Percentiles rank a stretch among this genome's conserved stretches.
These are phyloP conservation scores for Acacia pycnantha DNA, from an alignment of 331 rosid species.

Conservation along the genomic window DNA sequence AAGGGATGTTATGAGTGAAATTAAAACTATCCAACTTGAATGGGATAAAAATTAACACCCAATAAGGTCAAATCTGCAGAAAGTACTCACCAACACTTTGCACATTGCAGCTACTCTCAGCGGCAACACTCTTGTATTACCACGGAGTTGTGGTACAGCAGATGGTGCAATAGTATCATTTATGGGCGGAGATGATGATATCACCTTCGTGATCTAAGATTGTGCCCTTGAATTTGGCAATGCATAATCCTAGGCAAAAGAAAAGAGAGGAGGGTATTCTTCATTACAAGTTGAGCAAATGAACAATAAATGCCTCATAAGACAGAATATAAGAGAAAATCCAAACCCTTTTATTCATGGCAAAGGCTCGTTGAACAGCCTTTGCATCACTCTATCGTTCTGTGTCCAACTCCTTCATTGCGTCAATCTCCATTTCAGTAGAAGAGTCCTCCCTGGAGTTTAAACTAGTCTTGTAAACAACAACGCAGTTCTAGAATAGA, in stretches of 20 bases:
- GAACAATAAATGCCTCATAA: conserved; percentile 6
- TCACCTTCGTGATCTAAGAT: conserved; percentile 59
- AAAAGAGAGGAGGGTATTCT: conserved; percentile 1
- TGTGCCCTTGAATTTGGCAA: conserved; percentile 71
- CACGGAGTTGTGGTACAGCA: conserved; percentile 66
- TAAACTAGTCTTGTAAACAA: conserved; percentile 35
- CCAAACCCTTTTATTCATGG: conserved; percentile 58
- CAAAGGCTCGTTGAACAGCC: conserved; percentile 87
- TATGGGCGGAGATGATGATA: conserved; percentile 63
- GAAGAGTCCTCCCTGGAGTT: conserved; percentile 77
- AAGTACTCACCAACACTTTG: conserved; percentile 82
- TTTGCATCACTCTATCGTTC: conserved; percentile 81
- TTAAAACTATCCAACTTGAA: neutral
- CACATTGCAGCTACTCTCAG: conserved; percentile 78
- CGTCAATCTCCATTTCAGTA: conserved; percentile 46
- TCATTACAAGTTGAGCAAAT: conserved; percentile 13
- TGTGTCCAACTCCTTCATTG: conserved; percentile 53
- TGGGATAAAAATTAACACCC: neutral
- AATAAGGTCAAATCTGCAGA: conserved; percentile 3
- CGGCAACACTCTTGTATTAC: conserved; percentile 64
- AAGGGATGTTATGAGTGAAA: neutral
- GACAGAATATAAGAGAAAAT: conserved; percentile 22
- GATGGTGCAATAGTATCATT: conserved; percentile 44
- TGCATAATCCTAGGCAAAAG: conserved; percentile 58
- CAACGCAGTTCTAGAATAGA: conserved; percentile 18